Base-by-base conservation (phyloP, 768 basidiomycete genomes). In the Agaricus bisporus region DNA sequence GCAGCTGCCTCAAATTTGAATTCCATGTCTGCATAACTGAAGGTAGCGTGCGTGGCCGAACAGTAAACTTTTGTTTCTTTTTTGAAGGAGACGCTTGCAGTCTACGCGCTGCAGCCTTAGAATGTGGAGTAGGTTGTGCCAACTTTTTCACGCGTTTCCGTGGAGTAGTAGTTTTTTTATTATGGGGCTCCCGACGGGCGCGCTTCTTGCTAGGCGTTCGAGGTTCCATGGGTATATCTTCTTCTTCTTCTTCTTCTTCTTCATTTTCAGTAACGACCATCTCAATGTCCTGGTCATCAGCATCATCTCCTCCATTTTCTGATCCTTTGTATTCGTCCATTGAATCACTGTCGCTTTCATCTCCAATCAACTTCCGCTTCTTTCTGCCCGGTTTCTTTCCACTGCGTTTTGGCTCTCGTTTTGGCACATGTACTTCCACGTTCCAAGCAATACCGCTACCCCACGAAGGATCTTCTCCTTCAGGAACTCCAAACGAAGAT, bases 101-200 rank as follows among this genome's bases (percentile, higher is more conserved):
- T 37, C 74, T 72, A 26, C 72, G 72, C 9, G 88, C 70, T 8
- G 81, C 81, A 12, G 80, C 83, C 64, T 88, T 88, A 32, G 88
- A 88, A 62, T 86, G 86, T 5, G 88, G 87, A 0, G 88, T 90
- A 8, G 86, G 84, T 25, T 81, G 79, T 3, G 76, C 85, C 18
- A 80, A 57, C 15, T 74, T 75, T 39, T 65, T 65, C 15, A 55
- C 58, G 48, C 58, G 62, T 58, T 65, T 61, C 64, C 53, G 53
- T 0, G 53, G 53, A 3, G 53, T 54, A 25, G 47, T 25, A 17
- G 47, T 48, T 17, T 57, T 61, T 59, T 64, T 70, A 68, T 26
- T 71, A 64, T 41, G 64, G 5, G 29, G 26, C 15, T 48, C 53
- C 5, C 47, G 46, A 35, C 46, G 53, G n/a, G 18, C 14, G 52